Percentiles rank a stretch among this genome's conserved stretches.
phyloP scores from a whole-genome alignment of 1,139 yeast genomes.

The Hemisphaericaspora subhashii region DNA sequence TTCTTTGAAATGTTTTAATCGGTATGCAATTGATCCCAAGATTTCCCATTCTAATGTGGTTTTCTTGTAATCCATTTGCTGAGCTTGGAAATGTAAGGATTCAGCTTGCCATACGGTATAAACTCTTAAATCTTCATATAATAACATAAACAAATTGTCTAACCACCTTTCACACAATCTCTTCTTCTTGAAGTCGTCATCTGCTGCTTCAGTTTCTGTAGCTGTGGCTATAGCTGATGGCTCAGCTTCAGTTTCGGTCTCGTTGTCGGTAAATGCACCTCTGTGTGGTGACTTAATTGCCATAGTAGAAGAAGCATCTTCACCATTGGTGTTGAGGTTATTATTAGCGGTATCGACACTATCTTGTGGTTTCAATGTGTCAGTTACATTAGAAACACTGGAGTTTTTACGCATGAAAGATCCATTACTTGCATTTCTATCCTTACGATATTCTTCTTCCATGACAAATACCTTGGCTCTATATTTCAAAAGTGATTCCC shows the following conservation, averaged over 20 bases:
- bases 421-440: constrained; percentile 24
- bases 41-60: constrained; percentile 93
- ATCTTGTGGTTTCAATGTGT: background rate
- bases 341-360: background rate
- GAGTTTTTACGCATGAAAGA: constrained; percentile 19
- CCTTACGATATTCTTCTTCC: constrained; percentile 84
- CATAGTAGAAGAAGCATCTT: constrained; percentile 35
- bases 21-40: constrained; percentile 75
- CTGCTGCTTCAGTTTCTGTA: constrained; percentile 17
- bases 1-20: constrained; percentile 77
- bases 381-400: background rate
- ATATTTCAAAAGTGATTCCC: constrained; percentile 81
- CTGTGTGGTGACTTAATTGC: constrained; percentile 41
- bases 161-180: constrained; percentile 94
- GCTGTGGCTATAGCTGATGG: constrained; percentile 6
- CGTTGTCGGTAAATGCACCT: constrained; percentile 11
- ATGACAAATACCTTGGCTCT: constrained; percentile 88
- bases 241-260: constrained; percentile 9
- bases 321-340: background rate
- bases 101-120: constrained; percentile 94
- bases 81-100: constrained; percentile 59
- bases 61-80: constrained; percentile 72
- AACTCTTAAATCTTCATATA: constrained; percentile 86
- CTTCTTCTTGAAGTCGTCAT: constrained; percentile 58
- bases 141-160: constrained; percentile 80